Evolutionary conservation across 192 early-diverging fungal species (phyloP).

Genomic region (Linnemannia zychae): DNA sequence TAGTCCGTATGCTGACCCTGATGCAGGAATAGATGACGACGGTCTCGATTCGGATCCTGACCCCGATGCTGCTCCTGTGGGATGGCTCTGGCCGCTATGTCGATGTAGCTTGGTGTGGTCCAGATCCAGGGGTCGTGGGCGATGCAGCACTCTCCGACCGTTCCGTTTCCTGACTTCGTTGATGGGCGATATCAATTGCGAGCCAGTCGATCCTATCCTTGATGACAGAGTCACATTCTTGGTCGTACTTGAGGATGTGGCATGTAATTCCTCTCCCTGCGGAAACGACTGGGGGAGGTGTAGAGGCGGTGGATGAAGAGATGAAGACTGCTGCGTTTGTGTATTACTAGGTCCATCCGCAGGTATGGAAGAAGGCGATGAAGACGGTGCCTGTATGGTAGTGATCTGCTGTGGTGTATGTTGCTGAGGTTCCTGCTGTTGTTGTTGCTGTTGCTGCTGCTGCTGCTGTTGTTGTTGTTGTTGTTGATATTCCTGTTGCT

Average conservation of each 20-base stretch:
- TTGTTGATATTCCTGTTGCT: not conserved
- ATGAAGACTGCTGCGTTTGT: not conserved
- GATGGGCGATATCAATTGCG: slow-evolving; percentile 38
- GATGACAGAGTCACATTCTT: slow-evolving; percentile 25
- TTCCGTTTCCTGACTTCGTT: slow-evolving; percentile 48
- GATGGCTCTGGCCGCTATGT: not conserved
- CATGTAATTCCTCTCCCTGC: slow-evolving; percentile 31
- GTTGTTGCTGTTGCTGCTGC: not conserved
- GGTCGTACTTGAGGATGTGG: not conserved
- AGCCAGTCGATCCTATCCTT: slow-evolving; percentile 45
- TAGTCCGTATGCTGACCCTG: not conserved
- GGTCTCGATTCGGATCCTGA: slow-evolving; percentile 9
- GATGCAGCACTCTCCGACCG: slow-evolving; percentile 30
- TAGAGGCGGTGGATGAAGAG: not conserved
- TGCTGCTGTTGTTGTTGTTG: slow-evolving; percentile 10
- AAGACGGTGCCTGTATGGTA: not conserved
- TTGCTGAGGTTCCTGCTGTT: slow-evolving; percentile 2
- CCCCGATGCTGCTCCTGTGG: slow-evolving; percentile 3
- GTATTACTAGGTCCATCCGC: not conserved
- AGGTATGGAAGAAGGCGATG: not conserved
- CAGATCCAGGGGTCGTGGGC: slow-evolving; percentile 41
- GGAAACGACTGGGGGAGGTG: slow-evolving; percentile 13
- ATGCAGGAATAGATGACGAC: slow-evolving; percentile 3
- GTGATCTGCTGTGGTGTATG: not conserved
- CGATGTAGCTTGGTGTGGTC: slow-evolving; percentile 23